These are phyloP conservation scores for Aspergillus sp. DNA, from an alignment of 2,329 filamentous ascomycete genomes.

Conservation along the genomic window DNA sequence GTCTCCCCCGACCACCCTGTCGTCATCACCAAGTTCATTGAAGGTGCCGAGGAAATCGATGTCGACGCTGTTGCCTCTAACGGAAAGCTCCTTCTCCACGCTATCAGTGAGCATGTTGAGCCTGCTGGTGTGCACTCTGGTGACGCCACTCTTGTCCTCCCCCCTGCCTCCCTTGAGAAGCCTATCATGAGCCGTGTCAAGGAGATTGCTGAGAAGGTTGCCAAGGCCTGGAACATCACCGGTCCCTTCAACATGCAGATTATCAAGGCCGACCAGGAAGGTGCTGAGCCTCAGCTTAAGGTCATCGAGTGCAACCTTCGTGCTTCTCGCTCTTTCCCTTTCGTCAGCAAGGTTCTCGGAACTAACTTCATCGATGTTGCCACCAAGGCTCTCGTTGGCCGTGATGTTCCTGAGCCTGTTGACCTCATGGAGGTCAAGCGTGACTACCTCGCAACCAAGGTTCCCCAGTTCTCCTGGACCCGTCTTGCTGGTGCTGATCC, in stretches of 20 bases:
- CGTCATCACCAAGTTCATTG: slow-evolving; percentile 97
- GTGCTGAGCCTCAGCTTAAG: slow-evolving; percentile 76
- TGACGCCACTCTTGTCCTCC: slow-evolving; percentile 91
- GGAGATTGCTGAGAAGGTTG: slow-evolving; percentile 94
- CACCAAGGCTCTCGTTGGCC: slow-evolving; percentile 85
- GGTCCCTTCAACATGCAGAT: slow-evolving; percentile 99
- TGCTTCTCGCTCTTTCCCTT: slow-evolving; percentile 96
- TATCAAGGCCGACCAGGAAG: slow-evolving; percentile 83
- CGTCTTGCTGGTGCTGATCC: slow-evolving; percentile 95
- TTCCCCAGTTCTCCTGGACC: slow-evolving; percentile 98
- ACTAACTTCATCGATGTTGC: slow-evolving; percentile 96
- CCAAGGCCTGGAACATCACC: slow-evolving; percentile 94
- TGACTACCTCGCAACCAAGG: slow-evolving; percentile 94
- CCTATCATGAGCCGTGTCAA: slow-evolving; percentile 81
- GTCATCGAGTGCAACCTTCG: slow-evolving; percentile 98
- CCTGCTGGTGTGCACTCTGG: slow-evolving; percentile 97
- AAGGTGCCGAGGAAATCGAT: slow-evolving; percentile 94
- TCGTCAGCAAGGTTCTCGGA: slow-evolving; percentile 94
- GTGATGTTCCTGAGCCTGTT: slow-evolving; percentile 76
- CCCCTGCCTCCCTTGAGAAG: slow-evolving; percentile 76
- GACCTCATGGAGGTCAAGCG: slow-evolving; percentile 89
- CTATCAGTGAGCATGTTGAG: slow-evolving; percentile 93
- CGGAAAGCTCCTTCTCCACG: slow-evolving; percentile 85
- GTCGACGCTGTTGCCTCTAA: slow-evolving; percentile 87
- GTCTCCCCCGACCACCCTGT: slow-evolving; percentile 97